Evolutionary conservation across 140 eudicot species (phyloP), one percentile per base, ranked within the genome.

Genomic region (Anethum foeniculum): DNA sequence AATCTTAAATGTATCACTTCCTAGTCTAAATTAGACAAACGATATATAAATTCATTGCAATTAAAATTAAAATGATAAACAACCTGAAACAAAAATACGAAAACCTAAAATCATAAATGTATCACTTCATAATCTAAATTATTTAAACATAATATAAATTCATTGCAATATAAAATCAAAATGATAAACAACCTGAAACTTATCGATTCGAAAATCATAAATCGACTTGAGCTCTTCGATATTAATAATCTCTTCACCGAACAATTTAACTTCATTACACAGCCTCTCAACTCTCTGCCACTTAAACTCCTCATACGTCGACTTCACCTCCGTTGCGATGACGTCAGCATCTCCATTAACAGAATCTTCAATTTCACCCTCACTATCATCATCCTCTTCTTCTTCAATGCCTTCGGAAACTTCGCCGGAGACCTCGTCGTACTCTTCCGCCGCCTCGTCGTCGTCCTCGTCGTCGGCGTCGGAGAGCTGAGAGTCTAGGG

Each of bases 171-270:
- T 2, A 39, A 39, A 39, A 39, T 39, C 6, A 52, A 69, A 52
- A 69, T 1, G 25, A 52, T 67, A 27, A 75, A 41, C 25, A 41
- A 90, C 99, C 99, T 96, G 99, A 83, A 96, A 96, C 82, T 93
- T 96, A 54, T 96, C 99, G 32, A 93, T 86, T 36, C 98, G 90
- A 79, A 96, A 96, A 83, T 84, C 79, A 65, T 96, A 93, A 85
- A 96, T 80, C n/a, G 98, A 92, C 51, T 97, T 86, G 75, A 96
- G 98, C 77, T 96, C 99, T 78, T 93, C 89, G n/a, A 84, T 92
- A 75, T 93, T 93, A 27, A 92, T 85, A 77, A 92, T 90, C 18
- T 87, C 97, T 73, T 81, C 90, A 62, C 99, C 99, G 67, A 87
- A 96, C 88, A 88, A 92, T 78, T 88, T 84, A 28, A 96, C 99